Conservation (phyloP, 441 rosid genomes). For the Erodium texanum region DNA sequence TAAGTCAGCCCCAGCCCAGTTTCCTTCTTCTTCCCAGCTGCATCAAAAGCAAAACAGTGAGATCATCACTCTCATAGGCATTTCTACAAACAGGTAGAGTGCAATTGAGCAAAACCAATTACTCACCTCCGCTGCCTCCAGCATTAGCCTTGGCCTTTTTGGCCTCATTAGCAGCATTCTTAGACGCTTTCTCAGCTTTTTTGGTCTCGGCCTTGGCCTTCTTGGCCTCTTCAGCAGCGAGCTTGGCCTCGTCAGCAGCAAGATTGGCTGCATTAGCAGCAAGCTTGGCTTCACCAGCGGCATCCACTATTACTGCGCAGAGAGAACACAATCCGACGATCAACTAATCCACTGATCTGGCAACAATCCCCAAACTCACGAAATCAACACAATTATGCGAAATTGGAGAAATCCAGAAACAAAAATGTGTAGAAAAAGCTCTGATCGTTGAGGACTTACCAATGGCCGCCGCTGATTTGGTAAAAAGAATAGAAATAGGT, state of each 20-base stretch:
- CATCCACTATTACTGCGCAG: not conserved
- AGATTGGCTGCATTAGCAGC: not conserved
- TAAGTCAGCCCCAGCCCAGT: slow-evolving; percentile 56
- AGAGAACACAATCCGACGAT: not conserved
- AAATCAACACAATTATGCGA: not conserved
- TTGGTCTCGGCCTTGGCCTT: not conserved
- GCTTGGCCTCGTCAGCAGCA: not conserved
- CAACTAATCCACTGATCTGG: not conserved
- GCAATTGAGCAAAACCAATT: not conserved
- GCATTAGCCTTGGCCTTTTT: not conserved
- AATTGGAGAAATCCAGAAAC: not conserved
- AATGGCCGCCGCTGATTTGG: too few relatives aligned
- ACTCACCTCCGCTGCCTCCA: not conserved
- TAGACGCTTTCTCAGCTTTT: not conserved
- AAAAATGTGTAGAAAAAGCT: not conserved
- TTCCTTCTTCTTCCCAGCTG: slow-evolving; percentile 54
- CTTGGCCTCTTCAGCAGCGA: not conserved
- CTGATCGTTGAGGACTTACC: not conserved
- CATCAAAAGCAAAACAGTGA: not conserved
- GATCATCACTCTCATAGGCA: not conserved
- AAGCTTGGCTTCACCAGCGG: not conserved
- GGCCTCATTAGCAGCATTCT: not conserved
- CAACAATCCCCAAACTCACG: not conserved
- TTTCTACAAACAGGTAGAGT: not conserved
- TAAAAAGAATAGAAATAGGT: too few relatives aligned